Conservation (phyloP, 352 stramenopile genomes). For the Phytophthora citrophthora region DNA sequence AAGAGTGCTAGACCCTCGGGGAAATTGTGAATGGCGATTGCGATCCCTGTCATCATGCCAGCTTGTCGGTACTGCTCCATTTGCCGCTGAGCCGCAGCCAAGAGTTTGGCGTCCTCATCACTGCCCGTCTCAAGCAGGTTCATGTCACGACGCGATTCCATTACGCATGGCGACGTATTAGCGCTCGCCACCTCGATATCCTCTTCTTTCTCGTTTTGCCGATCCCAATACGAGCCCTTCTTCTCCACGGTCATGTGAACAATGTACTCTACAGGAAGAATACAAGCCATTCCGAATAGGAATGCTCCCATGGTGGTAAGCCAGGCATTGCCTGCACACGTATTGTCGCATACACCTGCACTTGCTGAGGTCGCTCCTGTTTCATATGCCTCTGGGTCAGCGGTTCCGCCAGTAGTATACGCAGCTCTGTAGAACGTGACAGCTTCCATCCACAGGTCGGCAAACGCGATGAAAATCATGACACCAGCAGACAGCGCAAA, state of each 20-base stretch:
- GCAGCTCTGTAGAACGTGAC: conserved; percentile 62
- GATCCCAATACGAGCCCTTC: conserved; percentile 30
- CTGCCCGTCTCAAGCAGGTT: conserved; percentile 25
- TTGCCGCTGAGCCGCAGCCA: conserved; percentile 11
- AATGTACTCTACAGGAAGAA: conserved; percentile 66
- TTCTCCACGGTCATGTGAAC: conserved; percentile 32
- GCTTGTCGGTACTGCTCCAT: conserved; percentile 77
- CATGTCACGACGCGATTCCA: conserved; percentile 20
- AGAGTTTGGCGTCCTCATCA: conserved; percentile 17
- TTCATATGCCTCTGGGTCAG: conserved; percentile 74
- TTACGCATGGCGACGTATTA: conserved; percentile 22
- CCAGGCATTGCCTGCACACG: conserved; percentile 64
- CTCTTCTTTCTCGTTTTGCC: conserved; percentile 25
- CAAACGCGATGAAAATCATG: conserved; percentile 83
- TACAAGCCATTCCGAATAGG: conserved; percentile 65
- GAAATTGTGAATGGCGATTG: conserved; percentile 83
- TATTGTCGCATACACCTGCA: conserved; percentile 63
- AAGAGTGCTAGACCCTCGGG: conserved; percentile 97
- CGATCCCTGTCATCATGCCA: conserved; percentile 92
- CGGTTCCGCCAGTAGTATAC: conserved; percentile 59
- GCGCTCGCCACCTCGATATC: conserved; percentile 5
- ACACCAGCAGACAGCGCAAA: conserved; percentile 77
- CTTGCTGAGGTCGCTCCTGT: conserved; percentile 42
- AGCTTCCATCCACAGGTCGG: conserved; percentile 65
- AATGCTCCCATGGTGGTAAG: conserved; percentile 63